Percentiles rank a stretch among this genome's conserved stretches.
phyloP scores from a whole-genome alignment of 805 yeast genomes.

The Wickerhamiella vanderwaltii region DNA sequence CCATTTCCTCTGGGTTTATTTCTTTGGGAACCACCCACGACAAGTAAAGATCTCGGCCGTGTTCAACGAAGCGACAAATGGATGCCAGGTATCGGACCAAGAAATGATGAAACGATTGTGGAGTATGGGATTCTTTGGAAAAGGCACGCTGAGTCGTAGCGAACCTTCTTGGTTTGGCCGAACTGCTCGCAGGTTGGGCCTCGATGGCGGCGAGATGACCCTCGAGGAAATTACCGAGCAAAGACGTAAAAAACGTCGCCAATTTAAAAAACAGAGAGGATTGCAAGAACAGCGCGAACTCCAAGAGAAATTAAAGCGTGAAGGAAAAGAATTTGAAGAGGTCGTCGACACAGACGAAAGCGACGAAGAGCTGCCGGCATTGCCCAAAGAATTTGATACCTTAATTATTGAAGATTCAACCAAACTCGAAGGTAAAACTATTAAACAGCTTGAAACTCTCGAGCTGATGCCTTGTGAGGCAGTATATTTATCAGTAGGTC shows the following conservation, averaged over 20 bases:
- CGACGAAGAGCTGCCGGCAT: slow-evolving; percentile 21
- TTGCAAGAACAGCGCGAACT: slow-evolving; percentile 41
- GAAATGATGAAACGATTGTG: slow-evolving; percentile 49
- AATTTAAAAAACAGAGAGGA: slow-evolving; percentile 59
- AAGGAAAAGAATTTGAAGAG: slow-evolving; percentile 27
- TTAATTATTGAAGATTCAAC: slow-evolving; percentile 18
- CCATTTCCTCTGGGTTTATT: slow-evolving; percentile 30
- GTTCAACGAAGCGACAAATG: slow-evolving; percentile 16
- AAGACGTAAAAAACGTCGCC: slow-evolving; percentile 58
- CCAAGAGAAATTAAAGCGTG: slow-evolving; percentile 30
- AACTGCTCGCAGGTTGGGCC: slow-evolving; percentile 42
- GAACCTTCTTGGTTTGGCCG: slow-evolving; percentile 87
- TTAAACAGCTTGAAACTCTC: slow-evolving; percentile 32
- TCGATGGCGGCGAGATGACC: slow-evolving; percentile 30
- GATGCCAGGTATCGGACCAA: slow-evolving; percentile 28
- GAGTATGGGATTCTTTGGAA: slow-evolving; percentile 86
- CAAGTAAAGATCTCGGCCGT: slow-evolving; percentile 18
- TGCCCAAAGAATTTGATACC: slow-evolving; percentile 22
- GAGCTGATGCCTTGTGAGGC: slow-evolving; percentile 70
- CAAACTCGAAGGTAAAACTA: slow-evolving; percentile 17
- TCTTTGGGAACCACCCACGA: slow-evolving; percentile 15
- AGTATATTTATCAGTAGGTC: slow-evolving; percentile 50
- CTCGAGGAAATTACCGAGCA: slow-evolving; percentile 64
- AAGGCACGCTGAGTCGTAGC: slow-evolving; percentile 76
- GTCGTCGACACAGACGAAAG: slow-evolving; percentile 32